Percentiles rank a stretch among this genome's conserved stretches.
These are phyloP conservation scores for Barbarea vulgaris DNA, from an alignment of 345 rosid genomes.

Conservation along the genomic window DNA sequence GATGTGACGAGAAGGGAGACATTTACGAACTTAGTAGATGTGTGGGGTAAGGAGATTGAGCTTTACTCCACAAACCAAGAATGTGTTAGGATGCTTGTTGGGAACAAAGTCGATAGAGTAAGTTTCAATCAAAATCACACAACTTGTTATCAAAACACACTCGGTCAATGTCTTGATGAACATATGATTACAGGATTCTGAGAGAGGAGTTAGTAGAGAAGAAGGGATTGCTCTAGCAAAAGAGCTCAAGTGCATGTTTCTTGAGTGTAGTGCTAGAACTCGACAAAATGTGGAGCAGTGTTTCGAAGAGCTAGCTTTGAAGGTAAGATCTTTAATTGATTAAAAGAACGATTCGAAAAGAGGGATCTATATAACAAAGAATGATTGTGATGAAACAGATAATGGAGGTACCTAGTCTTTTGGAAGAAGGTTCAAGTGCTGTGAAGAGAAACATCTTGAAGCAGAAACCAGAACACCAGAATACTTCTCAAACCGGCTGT, in stretches of 20 bases:
- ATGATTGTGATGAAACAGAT: constrained; percentile 50
- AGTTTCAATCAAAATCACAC: constrained; percentile 26
- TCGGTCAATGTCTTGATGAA: not conserved
- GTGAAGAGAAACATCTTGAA: constrained; percentile 74
- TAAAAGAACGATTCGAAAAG: not conserved
- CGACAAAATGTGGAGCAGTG: constrained; percentile 85
- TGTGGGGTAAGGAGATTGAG: constrained; percentile 94
- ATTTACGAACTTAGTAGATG: constrained; percentile 80
- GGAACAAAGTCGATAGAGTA: constrained; percentile 92
- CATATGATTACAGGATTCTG: constrained; percentile 66
- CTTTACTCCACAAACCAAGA: constrained; percentile 78
- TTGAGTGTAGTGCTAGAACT: constrained; percentile 94
- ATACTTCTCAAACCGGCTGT: constrained; percentile 48
- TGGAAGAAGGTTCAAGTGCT: constrained; percentile 82
- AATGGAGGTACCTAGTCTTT: constrained; percentile 91
- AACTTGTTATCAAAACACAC: not conserved
- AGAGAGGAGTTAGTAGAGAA: constrained; percentile 80
- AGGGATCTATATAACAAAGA: not conserved
- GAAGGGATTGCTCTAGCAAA: constrained; percentile 83
- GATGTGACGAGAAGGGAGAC: constrained; percentile 93
- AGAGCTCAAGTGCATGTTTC: constrained; percentile 70
- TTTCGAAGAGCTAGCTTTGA: constrained; percentile 85
- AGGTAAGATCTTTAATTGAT: constrained; percentile 48
- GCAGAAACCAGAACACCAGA: constrained; percentile 63
- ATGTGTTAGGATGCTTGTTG: constrained; percentile 93